Evolutionary conservation across 1,284 basidiomycete genomes (phyloP).

Genomic region (Apiotrichum sp.): DNA sequence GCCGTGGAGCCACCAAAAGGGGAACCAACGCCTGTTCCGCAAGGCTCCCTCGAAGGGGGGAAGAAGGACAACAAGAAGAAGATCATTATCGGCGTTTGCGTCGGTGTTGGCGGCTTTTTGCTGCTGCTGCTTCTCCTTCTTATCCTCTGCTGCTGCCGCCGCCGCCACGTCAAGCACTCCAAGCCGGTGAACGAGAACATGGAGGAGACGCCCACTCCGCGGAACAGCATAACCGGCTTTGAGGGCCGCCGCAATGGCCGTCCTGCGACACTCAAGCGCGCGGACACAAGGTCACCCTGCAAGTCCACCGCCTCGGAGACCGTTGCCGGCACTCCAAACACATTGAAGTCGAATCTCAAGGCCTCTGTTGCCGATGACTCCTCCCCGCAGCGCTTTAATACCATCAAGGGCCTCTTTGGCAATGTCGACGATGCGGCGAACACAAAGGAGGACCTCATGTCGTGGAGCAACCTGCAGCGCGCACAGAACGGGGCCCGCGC

Average conservation of each 20-base stretch:
- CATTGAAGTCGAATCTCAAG: background rate
- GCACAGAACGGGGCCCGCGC: too few relatives aligned
- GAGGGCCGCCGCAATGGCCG: background rate
- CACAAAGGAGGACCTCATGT: constrained; percentile 13
- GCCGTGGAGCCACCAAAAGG: constrained; percentile 16
- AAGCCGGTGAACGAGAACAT: background rate
- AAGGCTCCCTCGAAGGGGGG: constrained; percentile 17
- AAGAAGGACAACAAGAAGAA: constrained; percentile 38
- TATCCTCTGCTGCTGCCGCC: constrained; percentile 40
- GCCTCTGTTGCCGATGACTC: background rate
- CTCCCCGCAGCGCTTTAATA: constrained; percentile 1
- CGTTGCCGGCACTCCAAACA: background rate
- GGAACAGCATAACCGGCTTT: background rate
- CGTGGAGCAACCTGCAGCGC: constrained; percentile 9
- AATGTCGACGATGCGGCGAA: constrained; percentile 14
- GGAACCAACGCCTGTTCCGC: constrained; percentile 22
- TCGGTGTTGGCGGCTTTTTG: constrained; percentile 25
- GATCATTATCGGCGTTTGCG: constrained; percentile 42
- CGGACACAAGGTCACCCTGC: background rate
- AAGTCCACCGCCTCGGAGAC: constrained; percentile 3
- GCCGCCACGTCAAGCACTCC: constrained; percentile 23
- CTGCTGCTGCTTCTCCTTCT: constrained; percentile 36
- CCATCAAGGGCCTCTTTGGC: constrained; percentile 8
- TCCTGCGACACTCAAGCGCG: background rate
- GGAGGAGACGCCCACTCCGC: constrained; percentile 9